Conservation (phyloP, 2,329 filamentous ascomycete species). For the Cyanodermella asteris region DNA sequence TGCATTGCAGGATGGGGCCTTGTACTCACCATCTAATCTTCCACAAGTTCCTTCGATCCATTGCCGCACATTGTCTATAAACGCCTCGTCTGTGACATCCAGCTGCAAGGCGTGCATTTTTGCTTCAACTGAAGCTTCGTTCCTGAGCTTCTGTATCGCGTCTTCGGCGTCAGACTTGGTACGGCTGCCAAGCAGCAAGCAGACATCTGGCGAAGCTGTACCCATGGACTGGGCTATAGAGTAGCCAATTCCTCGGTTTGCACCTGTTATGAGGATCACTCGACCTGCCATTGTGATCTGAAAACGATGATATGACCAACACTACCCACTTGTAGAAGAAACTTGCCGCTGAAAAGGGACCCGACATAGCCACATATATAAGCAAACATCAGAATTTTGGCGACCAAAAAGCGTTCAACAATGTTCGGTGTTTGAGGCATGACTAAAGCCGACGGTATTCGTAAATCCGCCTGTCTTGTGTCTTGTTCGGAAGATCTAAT, state of each 20-base stretch:
- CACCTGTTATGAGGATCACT: conserved; percentile 11
- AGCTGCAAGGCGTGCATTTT: conserved; percentile 9
- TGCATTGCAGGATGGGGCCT: too few relatives aligned
- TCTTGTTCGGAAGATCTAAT: too few relatives aligned
- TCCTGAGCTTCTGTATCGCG: conserved; percentile 9
- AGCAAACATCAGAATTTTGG: too few relatives aligned
- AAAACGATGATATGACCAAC: too few relatives aligned
- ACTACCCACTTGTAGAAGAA: too few relatives aligned
- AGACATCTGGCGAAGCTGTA: conserved; percentile 7
- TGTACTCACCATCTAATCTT: too few relatives aligned
- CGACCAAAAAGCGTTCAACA: too few relatives aligned
- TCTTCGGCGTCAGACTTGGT: conserved; percentile 8
- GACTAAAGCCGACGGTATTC: too few relatives aligned
- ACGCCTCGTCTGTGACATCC: conserved; percentile 10
- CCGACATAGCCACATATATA: too few relatives aligned
- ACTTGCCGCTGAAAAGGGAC: too few relatives aligned
- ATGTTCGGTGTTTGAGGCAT: too few relatives aligned
- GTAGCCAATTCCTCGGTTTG: conserved; percentile 12
- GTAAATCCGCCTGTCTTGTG: too few relatives aligned
- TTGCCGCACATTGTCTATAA: conserved; percentile 4
- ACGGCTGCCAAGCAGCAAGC: conserved; percentile 12
- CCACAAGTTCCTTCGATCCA: neutral
- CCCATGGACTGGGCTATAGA: conserved; percentile 13
- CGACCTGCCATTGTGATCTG: conserved; percentile 1
- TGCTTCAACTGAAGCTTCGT: conserved; percentile 6